phyloP scores from a whole-genome alignment of 345 rosid species.

The Populus ilicifolia region DNA sequence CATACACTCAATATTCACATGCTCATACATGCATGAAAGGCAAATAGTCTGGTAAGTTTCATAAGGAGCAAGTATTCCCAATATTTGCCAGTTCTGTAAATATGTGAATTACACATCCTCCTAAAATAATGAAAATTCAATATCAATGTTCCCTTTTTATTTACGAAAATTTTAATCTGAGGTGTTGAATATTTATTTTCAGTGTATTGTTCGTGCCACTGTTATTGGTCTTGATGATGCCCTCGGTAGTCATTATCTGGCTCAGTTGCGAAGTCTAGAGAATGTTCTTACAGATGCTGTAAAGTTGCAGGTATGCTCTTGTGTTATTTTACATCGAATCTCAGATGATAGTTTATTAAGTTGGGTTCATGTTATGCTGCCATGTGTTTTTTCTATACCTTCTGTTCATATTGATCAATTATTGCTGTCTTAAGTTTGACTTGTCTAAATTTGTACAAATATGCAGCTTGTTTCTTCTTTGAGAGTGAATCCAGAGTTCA shows the following conservation, averaged over 20 bases:
- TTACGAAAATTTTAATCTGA: background rate
- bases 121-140: background rate
- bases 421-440: constrained; percentile 2
- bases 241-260: constrained; percentile 30
- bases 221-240: constrained; percentile 50
- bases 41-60: background rate
- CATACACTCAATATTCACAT: too few species aligned
- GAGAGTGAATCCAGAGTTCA: constrained; percentile 75
- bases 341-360: background rate
- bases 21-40: too few species aligned
- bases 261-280: constrained; percentile 40
- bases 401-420: background rate
- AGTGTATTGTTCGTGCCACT: constrained; percentile 82
- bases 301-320: constrained; percentile 61
- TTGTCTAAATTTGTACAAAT: constrained; percentile 19
- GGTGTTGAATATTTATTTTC: constrained; percentile 27
- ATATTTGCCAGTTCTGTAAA: background rate
- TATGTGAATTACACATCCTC: background rate
- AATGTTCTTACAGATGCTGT: constrained; percentile 66
- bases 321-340: background rate
- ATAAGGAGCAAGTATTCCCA: background rate
- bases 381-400: too few species aligned
- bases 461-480: constrained; percentile 86
- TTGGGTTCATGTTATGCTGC: background rate
- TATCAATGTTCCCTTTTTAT: background rate